These are phyloP conservation scores for Cladosporium colombiae DNA, from an alignment of 2,329 filamentous ascomycete species.

Conservation along the genomic window DNA sequence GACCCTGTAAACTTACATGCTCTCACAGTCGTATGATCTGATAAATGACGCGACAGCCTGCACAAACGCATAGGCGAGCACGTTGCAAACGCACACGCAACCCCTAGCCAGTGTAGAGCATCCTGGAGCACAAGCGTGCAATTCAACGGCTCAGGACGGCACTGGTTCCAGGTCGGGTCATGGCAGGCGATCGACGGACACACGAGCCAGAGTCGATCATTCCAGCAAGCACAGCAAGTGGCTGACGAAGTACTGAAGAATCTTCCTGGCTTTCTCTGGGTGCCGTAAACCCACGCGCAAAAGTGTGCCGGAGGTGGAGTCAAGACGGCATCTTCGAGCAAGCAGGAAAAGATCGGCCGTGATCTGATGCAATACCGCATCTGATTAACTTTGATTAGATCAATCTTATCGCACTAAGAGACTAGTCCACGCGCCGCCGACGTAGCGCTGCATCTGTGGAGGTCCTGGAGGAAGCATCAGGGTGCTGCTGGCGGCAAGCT, in stretches of 20 bases:
- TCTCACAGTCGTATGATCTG: slow-evolving; percentile 7
- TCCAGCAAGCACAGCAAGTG: slow-evolving; percentile 2
- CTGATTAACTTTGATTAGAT: slow-evolving; percentile 16
- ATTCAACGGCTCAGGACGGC: background rate
- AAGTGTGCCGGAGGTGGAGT: slow-evolving; percentile 14
- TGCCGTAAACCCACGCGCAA: background rate
- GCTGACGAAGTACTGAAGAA: slow-evolving; percentile 7
- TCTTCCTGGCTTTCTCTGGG: background rate
- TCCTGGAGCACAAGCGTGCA: background rate
- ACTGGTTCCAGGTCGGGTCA: background rate
- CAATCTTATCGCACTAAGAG: slow-evolving; percentile 8
- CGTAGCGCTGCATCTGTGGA: slow-evolving; percentile 8
- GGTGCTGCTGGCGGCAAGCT: background rate
- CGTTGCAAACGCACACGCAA: background rate
- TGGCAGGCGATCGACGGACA: slow-evolving; percentile 12
- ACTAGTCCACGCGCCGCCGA: slow-evolving; percentile 11
- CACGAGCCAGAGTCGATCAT: slow-evolving; percentile 6
- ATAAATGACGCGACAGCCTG: slow-evolving; percentile 16
- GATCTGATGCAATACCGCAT: slow-evolving; percentile 19
- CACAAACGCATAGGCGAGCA: background rate
- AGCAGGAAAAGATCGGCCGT: slow-evolving; percentile 17
- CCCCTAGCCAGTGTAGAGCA: background rate
- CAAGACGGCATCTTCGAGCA: background rate
- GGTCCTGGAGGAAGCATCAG: background rate
- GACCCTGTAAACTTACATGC: background rate